Percentiles rank a stretch among this genome's conserved stretches.
Conservation (phyloP, 1,284 basidiomycete genomes). For the Papiliotrema nemorosa region DNA sequence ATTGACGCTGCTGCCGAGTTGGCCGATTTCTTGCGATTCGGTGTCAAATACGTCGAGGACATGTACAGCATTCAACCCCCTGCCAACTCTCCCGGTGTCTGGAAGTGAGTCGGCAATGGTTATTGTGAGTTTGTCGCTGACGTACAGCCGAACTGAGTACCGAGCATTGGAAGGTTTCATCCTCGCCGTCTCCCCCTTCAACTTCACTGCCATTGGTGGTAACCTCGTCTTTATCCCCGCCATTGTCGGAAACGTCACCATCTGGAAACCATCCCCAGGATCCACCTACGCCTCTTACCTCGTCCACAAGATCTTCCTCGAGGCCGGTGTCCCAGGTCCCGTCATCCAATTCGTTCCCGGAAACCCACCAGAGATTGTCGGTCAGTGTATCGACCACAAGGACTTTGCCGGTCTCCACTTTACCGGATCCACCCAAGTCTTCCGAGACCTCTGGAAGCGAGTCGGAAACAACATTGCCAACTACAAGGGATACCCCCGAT, state of each 20-base stretch:
- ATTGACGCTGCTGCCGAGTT: conserved; percentile 98
- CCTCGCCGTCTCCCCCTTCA: conserved; percentile 95
- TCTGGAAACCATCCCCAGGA: conserved; percentile 97
- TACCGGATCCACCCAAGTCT: conserved; percentile 92
- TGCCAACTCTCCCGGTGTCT: conserved; percentile 78
- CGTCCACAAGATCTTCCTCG: conserved; percentile 82
- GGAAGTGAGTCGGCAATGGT: conserved; percentile 71
- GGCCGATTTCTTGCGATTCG: conserved; percentile 92
- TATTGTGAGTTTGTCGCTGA: not conserved
- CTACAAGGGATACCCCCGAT: conserved; percentile 85
- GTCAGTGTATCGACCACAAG: conserved; percentile 72
- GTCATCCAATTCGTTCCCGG: conserved; percentile 98
- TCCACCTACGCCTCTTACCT: conserved; percentile 96
- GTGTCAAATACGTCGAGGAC: conserved; percentile 94
- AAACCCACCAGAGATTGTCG: conserved; percentile 73
- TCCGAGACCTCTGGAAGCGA: conserved; percentile 94
- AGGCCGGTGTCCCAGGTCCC: conserved; percentile 89
- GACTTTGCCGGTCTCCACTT: conserved; percentile 90
- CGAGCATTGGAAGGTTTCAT: conserved; percentile 96
- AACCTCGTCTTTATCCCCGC: conserved; percentile 83
- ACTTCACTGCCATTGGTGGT: conserved; percentile 95
- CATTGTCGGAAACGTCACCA: conserved; percentile 87
- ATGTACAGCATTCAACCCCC: conserved; percentile 86
- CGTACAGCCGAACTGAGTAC: conserved; percentile 80
- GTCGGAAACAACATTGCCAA: conserved; percentile 82